Evolutionary conservation across 1,284 basidiomycete genomes (phyloP).

Genomic region (Rhodotorula glutinis): DNA sequence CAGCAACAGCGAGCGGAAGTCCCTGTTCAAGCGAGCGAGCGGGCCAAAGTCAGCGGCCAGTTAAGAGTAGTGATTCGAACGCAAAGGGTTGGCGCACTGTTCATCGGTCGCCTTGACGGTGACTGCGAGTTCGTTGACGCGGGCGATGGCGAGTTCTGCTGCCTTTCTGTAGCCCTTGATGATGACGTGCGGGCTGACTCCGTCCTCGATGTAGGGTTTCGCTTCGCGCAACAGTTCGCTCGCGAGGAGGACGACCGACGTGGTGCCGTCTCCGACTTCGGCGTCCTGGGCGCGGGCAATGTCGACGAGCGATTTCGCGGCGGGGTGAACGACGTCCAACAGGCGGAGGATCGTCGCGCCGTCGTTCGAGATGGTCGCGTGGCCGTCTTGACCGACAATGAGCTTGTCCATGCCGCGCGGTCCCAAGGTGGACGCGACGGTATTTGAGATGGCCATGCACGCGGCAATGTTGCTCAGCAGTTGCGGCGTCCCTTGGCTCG

Average conservation of each 20-base stretch:
- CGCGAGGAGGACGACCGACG: slow-evolving; percentile 88
- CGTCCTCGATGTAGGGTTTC: slow-evolving; percentile 89
- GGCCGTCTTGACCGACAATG: slow-evolving; percentile 77
- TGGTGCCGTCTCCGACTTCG: slow-evolving; percentile 97
- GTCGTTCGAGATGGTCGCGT: slow-evolving; percentile 96
- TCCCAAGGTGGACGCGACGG: slow-evolving; percentile 90
- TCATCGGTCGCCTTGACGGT: slow-evolving; percentile 86
- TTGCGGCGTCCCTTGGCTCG: slow-evolving; percentile 49
- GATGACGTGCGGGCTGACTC: slow-evolving; percentile 94
- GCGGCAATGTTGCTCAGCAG: slow-evolving; percentile 60
- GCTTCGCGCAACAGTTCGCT: slow-evolving; percentile 94
- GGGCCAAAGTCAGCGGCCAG: no score
- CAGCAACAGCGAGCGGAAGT: slow-evolving; percentile 87
- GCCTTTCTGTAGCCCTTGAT: slow-evolving; percentile 94
- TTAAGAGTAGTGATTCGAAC: no score
- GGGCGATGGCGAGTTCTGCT: slow-evolving; percentile 76
- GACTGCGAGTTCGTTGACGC: slow-evolving; percentile 85
- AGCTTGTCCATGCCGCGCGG: slow-evolving; percentile 99
- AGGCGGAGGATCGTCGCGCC: slow-evolving; percentile 96
- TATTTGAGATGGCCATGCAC: slow-evolving; percentile 85
- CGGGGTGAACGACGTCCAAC: slow-evolving; percentile 95
- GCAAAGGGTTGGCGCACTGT: slow-evolving; percentile 66
- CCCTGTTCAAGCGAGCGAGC: slow-evolving; percentile 53
- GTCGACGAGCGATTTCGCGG: slow-evolving; percentile 92
- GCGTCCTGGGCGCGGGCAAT: slow-evolving; percentile 98